Conservation (phyloP, 805 yeast species). For the Phaffomyces antillensis region DNA sequence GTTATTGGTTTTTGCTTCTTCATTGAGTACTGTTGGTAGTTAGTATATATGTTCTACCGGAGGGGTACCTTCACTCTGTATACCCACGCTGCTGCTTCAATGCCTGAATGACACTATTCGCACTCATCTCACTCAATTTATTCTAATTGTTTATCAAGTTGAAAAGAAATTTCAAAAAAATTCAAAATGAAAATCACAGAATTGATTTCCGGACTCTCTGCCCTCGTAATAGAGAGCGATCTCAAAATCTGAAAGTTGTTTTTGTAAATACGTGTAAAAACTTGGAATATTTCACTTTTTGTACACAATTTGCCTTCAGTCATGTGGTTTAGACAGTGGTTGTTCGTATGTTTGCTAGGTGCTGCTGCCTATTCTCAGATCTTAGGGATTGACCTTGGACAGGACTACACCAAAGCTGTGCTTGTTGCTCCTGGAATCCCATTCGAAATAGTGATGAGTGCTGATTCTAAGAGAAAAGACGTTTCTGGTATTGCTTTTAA, state of each 20-base stretch:
- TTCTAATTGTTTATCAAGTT: background rate
- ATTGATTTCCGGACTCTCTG: background rate
- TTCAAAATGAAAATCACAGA: background rate
- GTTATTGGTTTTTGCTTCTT: conserved; percentile 4
- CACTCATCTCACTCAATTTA: conserved; percentile 12
- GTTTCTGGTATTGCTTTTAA: conserved; percentile 68
- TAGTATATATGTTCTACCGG: background rate
- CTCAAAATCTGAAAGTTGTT: background rate
- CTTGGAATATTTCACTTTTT: background rate
- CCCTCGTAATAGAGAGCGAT: background rate
- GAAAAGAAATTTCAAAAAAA: background rate
- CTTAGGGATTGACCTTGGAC: conserved; percentile 85
- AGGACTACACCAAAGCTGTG: conserved; percentile 79
- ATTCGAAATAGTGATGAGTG: conserved; percentile 80
- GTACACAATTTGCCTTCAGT: background rate
- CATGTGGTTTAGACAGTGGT: conserved; percentile 4
- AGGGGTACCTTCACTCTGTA: too few relatives aligned
- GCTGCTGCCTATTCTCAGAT: conserved; percentile 46
- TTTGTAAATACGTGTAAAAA: background rate
- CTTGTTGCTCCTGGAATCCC: conserved; percentile 87
- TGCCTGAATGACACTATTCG: conserved; percentile 18
- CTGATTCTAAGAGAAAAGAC: conserved; percentile 90
- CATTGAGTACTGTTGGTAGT: conserved; percentile 10
- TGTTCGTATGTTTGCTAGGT: conserved; percentile 6
- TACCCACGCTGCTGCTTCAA: conserved; percentile 20